Percentiles rank a stretch among this genome's conserved stretches.
phyloP scores from a whole-genome alignment of 192 early-diverging fungal genomes.

The Coemansia sp. region DNA sequence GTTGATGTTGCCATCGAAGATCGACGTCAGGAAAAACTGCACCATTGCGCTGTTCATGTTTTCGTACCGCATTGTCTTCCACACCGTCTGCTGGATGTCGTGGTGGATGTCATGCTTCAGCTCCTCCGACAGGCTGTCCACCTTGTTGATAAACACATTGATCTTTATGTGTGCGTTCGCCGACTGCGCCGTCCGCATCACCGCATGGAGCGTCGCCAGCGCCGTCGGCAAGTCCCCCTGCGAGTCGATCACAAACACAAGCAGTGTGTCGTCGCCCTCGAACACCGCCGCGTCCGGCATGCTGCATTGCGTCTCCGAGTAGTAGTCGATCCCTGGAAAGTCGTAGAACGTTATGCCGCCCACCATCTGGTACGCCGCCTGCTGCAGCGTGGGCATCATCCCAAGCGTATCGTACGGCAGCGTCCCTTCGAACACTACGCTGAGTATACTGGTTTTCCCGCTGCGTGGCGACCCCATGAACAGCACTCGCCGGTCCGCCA shows the following conservation, averaged over 20 bases:
- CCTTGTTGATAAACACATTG: conserved; percentile 96
- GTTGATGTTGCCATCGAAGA: conserved; percentile 91
- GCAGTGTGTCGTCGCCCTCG: conserved; percentile 67
- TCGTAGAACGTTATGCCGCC: conserved; percentile 71
- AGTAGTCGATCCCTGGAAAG: conserved; percentile 86
- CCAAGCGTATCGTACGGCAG: conserved; percentile 35
- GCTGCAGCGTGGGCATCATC: conserved; percentile 39
- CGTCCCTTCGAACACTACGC: conserved; percentile 38
- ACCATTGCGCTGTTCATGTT: conserved; percentile 75
- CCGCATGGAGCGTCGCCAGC: conserved; percentile 68
- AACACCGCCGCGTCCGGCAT: conserved; percentile 59
- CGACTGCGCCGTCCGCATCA: conserved; percentile 71
- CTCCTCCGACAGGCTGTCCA: conserved; percentile 93
- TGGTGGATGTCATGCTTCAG: conserved; percentile 95
- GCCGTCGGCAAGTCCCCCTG: conserved; percentile 89
- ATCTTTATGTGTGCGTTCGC: conserved; percentile 83
- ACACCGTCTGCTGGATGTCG: conserved; percentile 89
- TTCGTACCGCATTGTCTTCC: conserved; percentile 79
- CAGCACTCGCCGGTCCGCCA: conserved; percentile 48
- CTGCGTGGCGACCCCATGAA: conserved; percentile 51
- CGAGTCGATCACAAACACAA: conserved; percentile 95
- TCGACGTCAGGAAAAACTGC: conserved; percentile 85
- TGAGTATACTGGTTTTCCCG: conserved; percentile 51
- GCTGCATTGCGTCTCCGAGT: conserved; percentile 64
- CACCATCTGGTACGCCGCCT: conserved; percentile 30